A percentile compares a stretch with the other conserved stretches of the same genome.
These are phyloP conservation scores for Paramyrothecium roridum DNA, from an alignment of 2,329 filamentous ascomycete species.

Conservation along the genomic window DNA sequence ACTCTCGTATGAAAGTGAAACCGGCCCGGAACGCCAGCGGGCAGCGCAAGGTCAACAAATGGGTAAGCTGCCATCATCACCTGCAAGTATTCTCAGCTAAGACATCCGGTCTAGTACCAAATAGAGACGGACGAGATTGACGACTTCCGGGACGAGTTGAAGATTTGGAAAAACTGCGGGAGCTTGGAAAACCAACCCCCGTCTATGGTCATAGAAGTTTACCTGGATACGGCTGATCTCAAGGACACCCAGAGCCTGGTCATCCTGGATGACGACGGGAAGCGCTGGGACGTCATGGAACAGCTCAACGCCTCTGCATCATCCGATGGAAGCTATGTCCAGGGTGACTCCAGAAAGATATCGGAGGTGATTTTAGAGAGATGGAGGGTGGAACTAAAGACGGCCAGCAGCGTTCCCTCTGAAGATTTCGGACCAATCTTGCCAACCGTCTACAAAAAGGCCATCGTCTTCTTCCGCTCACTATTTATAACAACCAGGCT, in stretches of 20 bases:
- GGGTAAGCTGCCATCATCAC: slow-evolving; percentile 51
- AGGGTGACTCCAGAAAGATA: slow-evolving; percentile 39
- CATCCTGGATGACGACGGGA: slow-evolving; percentile 82
- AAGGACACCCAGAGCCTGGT: slow-evolving; percentile 85
- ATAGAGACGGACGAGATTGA: slow-evolving; percentile 92
- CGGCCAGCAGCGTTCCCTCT: slow-evolving; percentile 40
- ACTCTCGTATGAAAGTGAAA: slow-evolving; percentile 72
- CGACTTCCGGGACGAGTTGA: slow-evolving; percentile 76
- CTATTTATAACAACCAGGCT: slow-evolving; percentile 80
- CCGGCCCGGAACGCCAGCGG: slow-evolving; percentile 39
- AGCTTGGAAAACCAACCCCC: slow-evolving; percentile 74
- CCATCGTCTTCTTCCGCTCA: slow-evolving; percentile 89
- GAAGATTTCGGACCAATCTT: slow-evolving; percentile 62
- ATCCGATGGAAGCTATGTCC: slow-evolving; percentile 44
- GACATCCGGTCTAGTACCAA: slow-evolving; percentile 69
- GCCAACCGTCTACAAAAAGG: slow-evolving; percentile 94
- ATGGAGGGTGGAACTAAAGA: slow-evolving; percentile 81
- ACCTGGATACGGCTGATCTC: slow-evolving; percentile 74
- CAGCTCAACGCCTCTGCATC: slow-evolving; percentile 66
- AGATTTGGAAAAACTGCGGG: slow-evolving; percentile 77
- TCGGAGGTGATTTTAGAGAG: slow-evolving; percentile 84
- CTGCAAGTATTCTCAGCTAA: slow-evolving; percentile 8
- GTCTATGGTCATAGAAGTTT: slow-evolving; percentile 86
- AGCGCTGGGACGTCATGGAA: slow-evolving; percentile 88
- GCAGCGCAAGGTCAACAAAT: slow-evolving; percentile 71